phyloP scores from a whole-genome alignment of 2,329 filamentous ascomycete genomes.

The Aspergillus hiratsukae region DNA sequence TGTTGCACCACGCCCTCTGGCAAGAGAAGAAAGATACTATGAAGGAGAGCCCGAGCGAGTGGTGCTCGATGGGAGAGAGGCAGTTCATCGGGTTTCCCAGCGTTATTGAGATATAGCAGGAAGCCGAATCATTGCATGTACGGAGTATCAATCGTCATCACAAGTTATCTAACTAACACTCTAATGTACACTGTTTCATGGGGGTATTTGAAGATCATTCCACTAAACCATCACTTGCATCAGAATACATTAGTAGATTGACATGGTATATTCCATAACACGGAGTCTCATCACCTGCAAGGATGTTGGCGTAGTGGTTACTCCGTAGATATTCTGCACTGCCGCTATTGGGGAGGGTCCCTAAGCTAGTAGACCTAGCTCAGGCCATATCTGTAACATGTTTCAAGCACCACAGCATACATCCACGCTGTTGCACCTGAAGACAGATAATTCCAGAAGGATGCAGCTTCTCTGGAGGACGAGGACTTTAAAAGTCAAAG shows the following conservation, averaged over 20 bases:
- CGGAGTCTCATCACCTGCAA: not conserved
- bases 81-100: slow-evolving; percentile 29
- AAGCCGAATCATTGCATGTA: not conserved
- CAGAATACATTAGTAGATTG: slow-evolving; percentile 3
- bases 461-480: too few relatives aligned
- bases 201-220: not conserved
- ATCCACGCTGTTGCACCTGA: not conserved
- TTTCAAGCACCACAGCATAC: not conserved
- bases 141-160: not conserved
- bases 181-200: not conserved
- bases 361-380: not conserved
- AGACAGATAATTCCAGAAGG: too few relatives aligned
- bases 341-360: not conserved
- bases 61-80: slow-evolving; percentile 27
- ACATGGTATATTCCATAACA: not conserved
- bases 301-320: not conserved
- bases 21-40: slow-evolving; percentile 35
- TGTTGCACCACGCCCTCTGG: slow-evolving; percentile 32
- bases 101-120: slow-evolving; percentile 25
- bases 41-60: slow-evolving; percentile 32
- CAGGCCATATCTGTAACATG: not conserved
- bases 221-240: slow-evolving; percentile 2
- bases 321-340: not conserved
- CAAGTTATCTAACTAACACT: not conserved
- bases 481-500: too few relatives aligned